Base-by-base conservation (phyloP, 202 grass and related monocot genomes). In the Schoenoplectus tabernaemontani region DNA sequence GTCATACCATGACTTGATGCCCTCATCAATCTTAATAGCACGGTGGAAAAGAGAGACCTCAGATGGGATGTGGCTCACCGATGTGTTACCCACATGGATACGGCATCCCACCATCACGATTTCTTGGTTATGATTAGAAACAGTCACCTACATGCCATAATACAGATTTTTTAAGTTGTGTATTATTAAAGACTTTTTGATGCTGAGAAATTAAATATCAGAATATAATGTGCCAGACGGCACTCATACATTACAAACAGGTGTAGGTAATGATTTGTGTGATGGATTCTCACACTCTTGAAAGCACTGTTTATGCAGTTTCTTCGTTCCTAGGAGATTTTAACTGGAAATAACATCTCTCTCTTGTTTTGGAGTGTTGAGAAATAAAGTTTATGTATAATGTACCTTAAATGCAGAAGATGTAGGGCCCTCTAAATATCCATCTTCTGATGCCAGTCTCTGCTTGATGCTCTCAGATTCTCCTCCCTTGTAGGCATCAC, bases 391-490 rank as follows among this genome's bases (percentile, higher is more conserved):
- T 2, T 39, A 72, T 30, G 66, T 76, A 78, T 48, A 84, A 42
- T 54, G 61, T 88, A 94, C 95, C 95, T 94, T 98, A 86, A 98
- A 98, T 63, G 87, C 91, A 81, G 91, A 39, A 56, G 89, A 85
- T 80, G 66, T 87, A 57, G 85, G 76, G 76, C 89, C 81, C 86
- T 98, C 95, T 59, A 94, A 79, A 89, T 86, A 94, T 6, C 91
- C 95, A 63, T 98, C 95, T 84, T 98, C 95, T 58, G 88, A 92
- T 50, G 84, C 62, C 34, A 98, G 82, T 84, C 88, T 90, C 85
- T 94, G 95, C 64, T 90, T 98, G 81, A 98, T 94, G 78, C 77
- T 88, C 82, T 98, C 95, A 84, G 89, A 90, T 87, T 98, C 95
- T 54, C 86, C 70, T 78, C 81, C 91, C 82, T 94, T 94, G 57